Conservation (phyloP, 129 eudicot species). For the Lonicera japonica region DNA sequence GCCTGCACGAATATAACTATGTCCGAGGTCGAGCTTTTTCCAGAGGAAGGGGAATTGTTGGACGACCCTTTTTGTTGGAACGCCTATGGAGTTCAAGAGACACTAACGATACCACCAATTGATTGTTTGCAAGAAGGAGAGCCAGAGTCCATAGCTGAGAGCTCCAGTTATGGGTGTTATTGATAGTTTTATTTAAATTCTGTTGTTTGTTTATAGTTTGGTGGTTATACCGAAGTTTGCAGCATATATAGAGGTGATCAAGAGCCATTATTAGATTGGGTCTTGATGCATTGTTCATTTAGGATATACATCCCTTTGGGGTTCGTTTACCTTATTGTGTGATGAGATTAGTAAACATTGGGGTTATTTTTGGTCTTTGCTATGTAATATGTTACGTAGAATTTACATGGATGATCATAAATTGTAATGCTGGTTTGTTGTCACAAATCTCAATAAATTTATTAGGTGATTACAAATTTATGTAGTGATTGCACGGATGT, state of each 20-base stretch:
- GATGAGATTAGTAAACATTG: constrained; percentile 25
- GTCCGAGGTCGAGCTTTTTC: constrained; percentile 90
- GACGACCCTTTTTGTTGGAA: constrained; percentile 98
- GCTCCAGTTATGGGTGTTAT: constrained; percentile 22
- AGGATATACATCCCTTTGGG: constrained; percentile 35
- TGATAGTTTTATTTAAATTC: not conserved
- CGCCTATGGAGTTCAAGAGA: constrained; percentile 82
- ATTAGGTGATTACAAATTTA: too few relatives aligned
- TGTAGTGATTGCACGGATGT: too few relatives aligned
- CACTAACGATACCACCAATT: constrained; percentile 85
- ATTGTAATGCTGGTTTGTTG: not conserved
- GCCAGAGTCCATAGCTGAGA: constrained; percentile 42
- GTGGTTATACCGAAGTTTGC: constrained; percentile 10
- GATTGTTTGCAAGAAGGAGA: constrained; percentile 81
- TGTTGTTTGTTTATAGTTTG: not conserved
- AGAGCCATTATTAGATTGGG: constrained; percentile 11
- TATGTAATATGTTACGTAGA: not conserved
- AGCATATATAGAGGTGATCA: constrained; percentile 2
- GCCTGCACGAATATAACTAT: constrained; percentile 90
- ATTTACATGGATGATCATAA: not conserved
- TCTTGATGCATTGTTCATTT: constrained; percentile 3
- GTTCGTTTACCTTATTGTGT: constrained; percentile 32
- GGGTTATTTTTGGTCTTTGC: too few relatives aligned
- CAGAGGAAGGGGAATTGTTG: constrained; percentile 66
- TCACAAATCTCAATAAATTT: too few relatives aligned